Evolutionary conservation across 2,329 filamentous ascomycete genomes (phyloP).

Genomic region (Diplodia corticola): DNA sequence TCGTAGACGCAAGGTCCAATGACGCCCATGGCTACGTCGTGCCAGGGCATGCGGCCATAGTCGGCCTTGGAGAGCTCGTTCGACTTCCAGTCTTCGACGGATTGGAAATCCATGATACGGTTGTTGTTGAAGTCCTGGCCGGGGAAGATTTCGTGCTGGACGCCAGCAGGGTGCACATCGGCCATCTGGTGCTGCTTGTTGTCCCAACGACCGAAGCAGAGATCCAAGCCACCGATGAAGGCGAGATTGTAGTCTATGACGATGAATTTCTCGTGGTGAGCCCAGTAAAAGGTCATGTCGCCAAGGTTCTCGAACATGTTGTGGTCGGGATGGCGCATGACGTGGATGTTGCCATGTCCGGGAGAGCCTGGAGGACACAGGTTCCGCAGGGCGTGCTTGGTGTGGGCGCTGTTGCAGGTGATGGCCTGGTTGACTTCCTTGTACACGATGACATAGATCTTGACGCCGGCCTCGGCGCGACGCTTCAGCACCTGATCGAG

Average conservation of each 20-base stretch:
- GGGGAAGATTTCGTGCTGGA: constrained; percentile 83
- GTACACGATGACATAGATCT: constrained; percentile 92
- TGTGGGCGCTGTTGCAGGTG: constrained; percentile 90
- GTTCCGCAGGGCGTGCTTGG: constrained; percentile 78
- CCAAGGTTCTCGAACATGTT: constrained; percentile 91
- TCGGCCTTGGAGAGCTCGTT: constrained; percentile 92
- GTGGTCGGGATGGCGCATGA: constrained; percentile 92
- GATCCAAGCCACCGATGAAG: constrained; percentile 90
- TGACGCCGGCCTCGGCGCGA: constrained; percentile 86
- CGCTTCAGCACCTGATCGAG: constrained; percentile 85
- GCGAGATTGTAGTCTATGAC: constrained; percentile 89
- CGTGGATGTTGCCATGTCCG: constrained; percentile 82
- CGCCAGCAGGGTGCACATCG: constrained; percentile 82
- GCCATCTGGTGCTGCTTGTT: constrained; percentile 78
- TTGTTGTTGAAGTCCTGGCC: constrained; percentile 99
- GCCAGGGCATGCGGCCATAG: constrained; percentile 96
- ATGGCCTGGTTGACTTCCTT: constrained; percentile 68
- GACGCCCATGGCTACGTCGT: constrained; percentile 91
- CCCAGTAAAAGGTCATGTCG: constrained; percentile 98
- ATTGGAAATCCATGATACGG: constrained; percentile 91
- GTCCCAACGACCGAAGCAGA: constrained; percentile 97
- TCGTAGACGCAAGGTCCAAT: constrained; percentile 88
- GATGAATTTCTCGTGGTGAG: constrained; percentile 97
- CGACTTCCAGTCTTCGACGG: constrained; percentile 85
- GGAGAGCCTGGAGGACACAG: constrained; percentile 80